A percentile compares a stretch with the other conserved stretches of the same genome.
Conservation (phyloP, 2,329 filamentous ascomycete species). For the Pseudogymnoascus sp. region DNA sequence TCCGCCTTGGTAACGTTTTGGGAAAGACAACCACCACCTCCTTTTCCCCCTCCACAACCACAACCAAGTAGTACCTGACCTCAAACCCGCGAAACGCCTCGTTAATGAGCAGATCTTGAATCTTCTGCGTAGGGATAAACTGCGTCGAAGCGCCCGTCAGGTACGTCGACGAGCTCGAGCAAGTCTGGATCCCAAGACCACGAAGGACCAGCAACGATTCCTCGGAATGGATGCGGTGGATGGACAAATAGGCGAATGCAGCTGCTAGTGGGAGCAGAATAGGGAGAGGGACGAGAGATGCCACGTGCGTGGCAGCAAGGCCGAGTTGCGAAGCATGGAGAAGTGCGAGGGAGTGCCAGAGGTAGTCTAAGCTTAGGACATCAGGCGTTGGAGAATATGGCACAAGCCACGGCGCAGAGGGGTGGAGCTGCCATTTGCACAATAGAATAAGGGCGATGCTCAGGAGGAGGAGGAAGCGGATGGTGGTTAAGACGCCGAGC, state of each 20-base stretch:
- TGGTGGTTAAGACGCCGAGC: constrained; percentile 36
- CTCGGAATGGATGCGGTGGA: constrained; percentile 47
- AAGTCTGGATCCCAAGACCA: constrained; percentile 85
- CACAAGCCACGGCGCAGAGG: constrained; percentile 9
- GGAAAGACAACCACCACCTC: constrained; percentile 95
- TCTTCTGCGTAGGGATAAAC: constrained; percentile 84
- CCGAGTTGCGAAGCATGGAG: constrained; percentile 28
- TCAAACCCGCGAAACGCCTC: constrained; percentile 92
- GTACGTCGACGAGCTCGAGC: constrained; percentile 61
- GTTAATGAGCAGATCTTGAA: constrained; percentile 88
- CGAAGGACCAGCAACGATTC: constrained; percentile 85
- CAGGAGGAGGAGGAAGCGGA: constrained; percentile 35
- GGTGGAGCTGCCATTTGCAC: constrained; percentile 36
- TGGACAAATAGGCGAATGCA: constrained; percentile 37
- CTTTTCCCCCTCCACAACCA: constrained; percentile 82
- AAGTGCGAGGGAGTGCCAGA: constrained; percentile 24
- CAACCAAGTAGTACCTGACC: constrained; percentile 79
- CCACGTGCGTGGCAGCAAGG: constrained; percentile 27
- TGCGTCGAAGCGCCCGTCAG: constrained; percentile 55
- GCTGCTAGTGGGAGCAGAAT: constrained; percentile 34
- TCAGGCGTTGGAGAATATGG: constrained; percentile 7
- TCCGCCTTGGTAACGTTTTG: constrained; percentile 62
- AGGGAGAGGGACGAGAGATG: constrained; percentile 32
- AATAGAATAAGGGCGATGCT: constrained; percentile 42
- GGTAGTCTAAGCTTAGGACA: constrained; percentile 15